A percentile compares a stretch with the other conserved stretches of the same genome.
Evolutionary conservation across 225 moss, liverwort and hornwort species (phyloP).

Genomic region (Antitrichia curtipendula): DNA sequence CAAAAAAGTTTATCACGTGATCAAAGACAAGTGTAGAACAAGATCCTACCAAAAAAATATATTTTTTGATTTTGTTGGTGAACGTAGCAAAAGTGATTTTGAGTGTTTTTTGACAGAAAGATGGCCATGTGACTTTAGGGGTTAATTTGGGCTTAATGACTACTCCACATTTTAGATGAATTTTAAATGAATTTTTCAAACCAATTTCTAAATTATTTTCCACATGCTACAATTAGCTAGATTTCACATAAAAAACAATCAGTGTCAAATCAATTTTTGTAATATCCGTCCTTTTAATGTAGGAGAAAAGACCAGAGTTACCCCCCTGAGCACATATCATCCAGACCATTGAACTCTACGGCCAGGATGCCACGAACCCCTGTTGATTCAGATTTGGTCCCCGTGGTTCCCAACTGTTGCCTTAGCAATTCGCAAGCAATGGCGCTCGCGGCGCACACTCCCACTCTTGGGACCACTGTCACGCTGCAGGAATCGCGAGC

Average conservation of each 20-base stretch:
- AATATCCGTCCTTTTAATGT: background rate
- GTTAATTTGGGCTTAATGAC: too few relatives aligned
- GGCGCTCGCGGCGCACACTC: constrained; percentile 9
- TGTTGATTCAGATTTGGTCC: background rate
- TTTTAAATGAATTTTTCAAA: background rate
- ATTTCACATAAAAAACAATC: background rate
- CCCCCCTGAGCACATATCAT: background rate
- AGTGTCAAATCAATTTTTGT: background rate
- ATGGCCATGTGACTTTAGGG: too few relatives aligned
- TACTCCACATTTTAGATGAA: too few relatives aligned
- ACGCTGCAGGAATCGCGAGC: background rate
- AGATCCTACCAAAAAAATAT: too few relatives aligned
- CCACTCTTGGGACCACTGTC: background rate
- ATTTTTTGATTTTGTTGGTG: too few relatives aligned
- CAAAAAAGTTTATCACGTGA: too few relatives aligned
- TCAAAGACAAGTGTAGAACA: too few relatives aligned
- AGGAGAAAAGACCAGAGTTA: background rate
- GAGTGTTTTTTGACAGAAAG: too few relatives aligned
- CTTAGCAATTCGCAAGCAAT: constrained; percentile 1
- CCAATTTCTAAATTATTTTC: background rate
- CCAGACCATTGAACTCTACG: background rate
- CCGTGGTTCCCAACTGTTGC: background rate
- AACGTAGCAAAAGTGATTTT: too few relatives aligned
- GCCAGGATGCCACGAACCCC: background rate
- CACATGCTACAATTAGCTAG: background rate